Percentiles rank a stretch among this genome's conserved stretches.
Conservation (phyloP, 352 stramenopile species). For the Globisporangium yorkense region DNA sequence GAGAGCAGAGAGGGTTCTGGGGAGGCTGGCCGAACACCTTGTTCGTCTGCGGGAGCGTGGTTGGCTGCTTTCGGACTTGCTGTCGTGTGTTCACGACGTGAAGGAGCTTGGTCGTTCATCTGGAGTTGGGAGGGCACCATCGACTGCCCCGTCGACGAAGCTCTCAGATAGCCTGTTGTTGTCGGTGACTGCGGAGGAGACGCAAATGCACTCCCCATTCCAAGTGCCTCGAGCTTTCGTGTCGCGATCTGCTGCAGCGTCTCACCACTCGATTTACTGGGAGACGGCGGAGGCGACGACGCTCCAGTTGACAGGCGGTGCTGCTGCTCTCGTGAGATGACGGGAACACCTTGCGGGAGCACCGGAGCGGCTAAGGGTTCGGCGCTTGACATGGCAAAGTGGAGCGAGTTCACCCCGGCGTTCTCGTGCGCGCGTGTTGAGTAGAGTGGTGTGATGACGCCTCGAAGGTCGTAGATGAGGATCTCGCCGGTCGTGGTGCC, state of each 20-base stretch:
- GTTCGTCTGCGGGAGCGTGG: neutral
- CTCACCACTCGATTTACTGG: constrained; percentile 20
- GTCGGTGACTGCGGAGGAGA: constrained; percentile 3
- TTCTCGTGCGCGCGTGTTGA: constrained; percentile 33
- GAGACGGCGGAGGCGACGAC: constrained; percentile 17
- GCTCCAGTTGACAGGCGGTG: neutral
- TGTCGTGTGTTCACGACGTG: neutral
- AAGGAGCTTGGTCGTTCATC: neutral
- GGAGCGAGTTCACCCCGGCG: constrained; percentile 40
- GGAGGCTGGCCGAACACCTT: neutral
- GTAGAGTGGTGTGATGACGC: constrained; percentile 54
- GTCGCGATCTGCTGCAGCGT: constrained; percentile 37
- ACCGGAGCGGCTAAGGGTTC: constrained; percentile 19
- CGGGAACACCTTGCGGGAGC: constrained; percentile 29
- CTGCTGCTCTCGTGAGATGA: constrained; percentile 37
- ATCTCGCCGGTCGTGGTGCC: constrained; percentile 50
- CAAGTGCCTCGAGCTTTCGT: constrained; percentile 33
- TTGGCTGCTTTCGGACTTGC: neutral
- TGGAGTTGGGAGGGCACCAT: neutral
- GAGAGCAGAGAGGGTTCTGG: neutral
- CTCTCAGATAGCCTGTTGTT: neutral
- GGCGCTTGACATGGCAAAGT: constrained; percentile 37
- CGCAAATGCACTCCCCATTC: constrained; percentile 13
- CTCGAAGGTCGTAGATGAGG: constrained; percentile 58
- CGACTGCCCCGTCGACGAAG: neutral